Base-by-base conservation (phyloP, 441 rosid genomes). In the Geranium incanum region DNA sequence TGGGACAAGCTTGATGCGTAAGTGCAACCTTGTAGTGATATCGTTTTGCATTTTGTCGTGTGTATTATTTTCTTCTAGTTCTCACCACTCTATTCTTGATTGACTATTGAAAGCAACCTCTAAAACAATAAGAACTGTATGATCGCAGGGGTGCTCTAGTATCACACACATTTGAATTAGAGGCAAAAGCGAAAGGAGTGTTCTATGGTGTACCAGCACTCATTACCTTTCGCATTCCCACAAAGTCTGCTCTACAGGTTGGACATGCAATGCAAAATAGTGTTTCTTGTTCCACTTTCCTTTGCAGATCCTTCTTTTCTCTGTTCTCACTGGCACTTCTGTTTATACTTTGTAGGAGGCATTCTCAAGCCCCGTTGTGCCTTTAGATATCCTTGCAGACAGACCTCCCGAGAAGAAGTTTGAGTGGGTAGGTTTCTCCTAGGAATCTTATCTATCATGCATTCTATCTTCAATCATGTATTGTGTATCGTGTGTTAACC, bases 1-100 rank as follows among this genome's bases (percentile, higher is more conserved):
- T 94, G 99, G 99, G 99, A 92, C 75, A 86, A 94, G 75, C 97
- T 92, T 69, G 97, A 94, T 81, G 91, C 87, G 97, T 90, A 81
- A 87, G 97, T 87, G 43, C 75, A 55, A 13, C 19, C 28, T 78
- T 68, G 66, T 62, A 74, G 37, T 45, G 38, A 21, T 68, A 68
- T 12, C 3, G 9, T 60, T 60, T 60, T 9, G 43, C 13, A 0
- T 15, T 48, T 64, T 38, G 1, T 28, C 33, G 1, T 70, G 4
- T 67, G 7, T 8, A 63, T n/a, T 19, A 5, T 0, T 16, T 41
- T 28, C 57, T 43, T 73, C 21, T 2, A 63, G 13, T 12, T 18
- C 7, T 70, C n/a, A 1, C 16, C 3, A 52, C 15, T 4, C 16
- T 13, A 3, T 12, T 48, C 16, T 48, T 48, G 4, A 11, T n/a